Base-by-base conservation (phyloP, 148 eudicot species). In the Dysphania ambrosioides region DNA sequence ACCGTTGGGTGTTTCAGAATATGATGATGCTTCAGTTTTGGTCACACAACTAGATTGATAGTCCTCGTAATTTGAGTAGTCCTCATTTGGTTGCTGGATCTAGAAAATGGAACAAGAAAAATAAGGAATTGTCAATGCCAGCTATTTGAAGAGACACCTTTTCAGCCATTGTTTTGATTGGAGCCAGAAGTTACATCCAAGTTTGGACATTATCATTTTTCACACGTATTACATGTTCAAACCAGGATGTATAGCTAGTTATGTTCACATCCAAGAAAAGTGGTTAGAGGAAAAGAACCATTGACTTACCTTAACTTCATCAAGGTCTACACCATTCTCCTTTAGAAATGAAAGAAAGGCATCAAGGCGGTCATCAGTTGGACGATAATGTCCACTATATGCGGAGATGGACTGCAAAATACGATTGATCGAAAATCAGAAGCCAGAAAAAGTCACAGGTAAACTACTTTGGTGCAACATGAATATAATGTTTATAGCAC, bases 301-400 rank as follows among this genome's bases (percentile, higher is more conserved):
- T 6, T 42, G 27, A 53, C 81, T 64, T 85, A 91, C 98, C 85
- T 87, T 74, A 76, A 91, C 92, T 77, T 78, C 71, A 38, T 82
- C 80, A 51, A 94, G 82, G 69, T 85, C 79, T 64, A 91, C 85
- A 38, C 93, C 97, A 74, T 81, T 83, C 72, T 88, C 89, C 77
- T 73, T 66, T 29, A 94, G 87, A 82, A 86, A 80, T 44, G 83
- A 75, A 36, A 88, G 74, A 73, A 90, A 88, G 75, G 40, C 71
- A 62, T 83, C 86, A 38, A 94, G 89, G 74, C 82, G 85, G 32
- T 90, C 98, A 78, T 88, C 89, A 58, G 89, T 81, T 68, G 98
- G 98, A 51, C 95, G 91, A 80, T 94, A 94, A 82, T 94, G 98
- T 78, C 98, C 98, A 79, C 98, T 94, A 65, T 94, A 88, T 16